Evolutionary conservation across 495 filamentous ascomycete species (phyloP).

Genomic region (Pseudomonodictys pantanalensis): DNA sequence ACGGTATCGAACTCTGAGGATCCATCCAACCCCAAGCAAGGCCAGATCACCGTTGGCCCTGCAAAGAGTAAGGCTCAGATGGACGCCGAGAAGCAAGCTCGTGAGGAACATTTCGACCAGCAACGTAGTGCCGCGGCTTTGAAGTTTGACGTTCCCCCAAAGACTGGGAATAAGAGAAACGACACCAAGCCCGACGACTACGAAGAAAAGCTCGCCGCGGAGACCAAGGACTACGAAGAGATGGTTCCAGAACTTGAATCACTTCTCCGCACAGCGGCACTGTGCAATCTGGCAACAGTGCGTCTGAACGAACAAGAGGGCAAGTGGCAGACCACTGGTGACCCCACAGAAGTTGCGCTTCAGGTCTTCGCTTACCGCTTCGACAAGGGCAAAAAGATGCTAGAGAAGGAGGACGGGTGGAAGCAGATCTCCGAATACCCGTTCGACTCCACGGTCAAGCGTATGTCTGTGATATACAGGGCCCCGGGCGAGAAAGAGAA

Average conservation of each 20-base stretch:
- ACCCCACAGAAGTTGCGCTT: conserved; percentile 81
- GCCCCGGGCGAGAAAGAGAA: conserved; percentile 44
- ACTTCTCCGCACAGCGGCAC: conserved; percentile 67
- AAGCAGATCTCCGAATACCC: conserved; percentile 70
- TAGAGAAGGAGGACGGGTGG: conserved; percentile 55
- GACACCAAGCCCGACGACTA: conserved; percentile 22
- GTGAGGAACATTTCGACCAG: conserved; percentile 45
- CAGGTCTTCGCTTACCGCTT: conserved; percentile 77
- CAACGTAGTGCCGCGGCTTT: conserved; percentile 53
- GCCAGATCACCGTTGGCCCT: conserved; percentile 48
- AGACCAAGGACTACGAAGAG: conserved; percentile 29
- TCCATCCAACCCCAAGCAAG: conserved; percentile 58
- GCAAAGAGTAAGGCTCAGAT: conserved; percentile 31
- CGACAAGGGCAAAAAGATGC: conserved; percentile 55
- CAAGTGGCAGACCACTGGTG: conserved; percentile 71
- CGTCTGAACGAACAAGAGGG: conserved; percentile 52
- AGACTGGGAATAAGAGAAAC: conserved; percentile 37
- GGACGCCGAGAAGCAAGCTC: conserved; percentile 32
- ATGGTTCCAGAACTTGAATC: conserved; percentile 47
- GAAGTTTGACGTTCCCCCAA: conserved; percentile 53
- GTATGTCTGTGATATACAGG: conserved; percentile 75
- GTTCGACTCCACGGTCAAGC: conserved; percentile 78
- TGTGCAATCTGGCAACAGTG: conserved; percentile 76
- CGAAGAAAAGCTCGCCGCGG: conserved; percentile 33
- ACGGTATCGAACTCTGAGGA: conserved; percentile 58